Evolutionary conservation across 108 stramenopile genomes (phyloP).

Genomic region (Discostella pseudostelligera): DNA sequence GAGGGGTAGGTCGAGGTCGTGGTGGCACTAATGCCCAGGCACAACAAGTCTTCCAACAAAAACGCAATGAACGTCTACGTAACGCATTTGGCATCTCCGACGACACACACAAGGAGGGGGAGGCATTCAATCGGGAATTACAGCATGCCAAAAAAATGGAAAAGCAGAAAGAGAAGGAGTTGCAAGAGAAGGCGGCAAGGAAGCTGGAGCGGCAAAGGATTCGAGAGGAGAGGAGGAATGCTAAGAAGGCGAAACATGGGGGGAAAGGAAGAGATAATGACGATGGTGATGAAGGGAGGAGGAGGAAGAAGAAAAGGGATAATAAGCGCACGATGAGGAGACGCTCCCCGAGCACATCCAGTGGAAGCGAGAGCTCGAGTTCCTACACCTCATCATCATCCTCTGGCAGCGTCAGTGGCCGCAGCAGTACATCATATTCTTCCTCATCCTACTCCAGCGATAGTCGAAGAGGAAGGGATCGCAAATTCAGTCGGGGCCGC

Average conservation of each 20-base stretch:
- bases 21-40: constrained; percentile 42
- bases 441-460: constrained; percentile 38
- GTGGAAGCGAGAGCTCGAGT: constrained; percentile 30
- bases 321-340: constrained; percentile 16
- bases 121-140: constrained; percentile 80
- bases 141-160: constrained; percentile 62
- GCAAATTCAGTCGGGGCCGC: constrained; percentile 3
- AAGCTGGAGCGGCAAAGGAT: constrained; percentile 51
- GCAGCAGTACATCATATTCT: constrained; percentile 34
- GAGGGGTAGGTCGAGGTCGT: too few relatives aligned
- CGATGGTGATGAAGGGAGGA: constrained; percentile 6
- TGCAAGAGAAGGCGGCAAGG: constrained; percentile 39
- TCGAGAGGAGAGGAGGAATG: constrained; percentile 37
- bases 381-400: constrained; percentile 43
- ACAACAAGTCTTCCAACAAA: constrained; percentile 26
- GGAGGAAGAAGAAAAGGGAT: constrained; percentile 9
- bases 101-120: constrained; percentile 67
- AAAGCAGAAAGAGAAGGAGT: constrained; percentile 48
- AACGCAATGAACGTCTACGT: constrained; percentile 62
- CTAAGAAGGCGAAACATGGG: constrained; percentile 23
- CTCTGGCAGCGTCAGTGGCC: constrained; percentile 12
- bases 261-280: constrained; percentile 24
- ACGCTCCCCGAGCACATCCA: constrained; percentile 26
- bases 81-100: constrained; percentile 63
- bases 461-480: constrained; percentile 11